Conservation (phyloP, 2,329 filamentous ascomycete genomes). For the Ophiocordyceps sinensis region DNA sequence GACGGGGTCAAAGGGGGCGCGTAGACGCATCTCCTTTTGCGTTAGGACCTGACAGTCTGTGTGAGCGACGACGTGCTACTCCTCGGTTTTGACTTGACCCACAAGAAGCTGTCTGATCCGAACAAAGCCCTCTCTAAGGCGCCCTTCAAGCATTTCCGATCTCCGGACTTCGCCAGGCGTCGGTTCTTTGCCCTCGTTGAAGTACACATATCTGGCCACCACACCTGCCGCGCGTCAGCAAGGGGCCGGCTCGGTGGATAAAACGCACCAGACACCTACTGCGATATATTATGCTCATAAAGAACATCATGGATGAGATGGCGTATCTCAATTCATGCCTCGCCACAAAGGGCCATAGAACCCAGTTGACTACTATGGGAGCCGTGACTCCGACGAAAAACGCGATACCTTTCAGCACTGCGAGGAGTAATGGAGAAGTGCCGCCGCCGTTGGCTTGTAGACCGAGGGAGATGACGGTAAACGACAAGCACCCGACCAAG, state of each 20-base stretch:
- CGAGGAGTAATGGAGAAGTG: constrained; percentile 23
- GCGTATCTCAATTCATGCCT: constrained; percentile 42
- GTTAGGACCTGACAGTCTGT: constrained; percentile 26
- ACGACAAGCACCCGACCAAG: constrained; percentile 41
- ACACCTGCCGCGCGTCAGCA: constrained; percentile 19
- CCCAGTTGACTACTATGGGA: constrained; percentile 42
- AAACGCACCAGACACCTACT: constrained; percentile 14
- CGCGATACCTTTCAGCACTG: constrained; percentile 31
- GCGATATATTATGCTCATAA: constrained; percentile 42
- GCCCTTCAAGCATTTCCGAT: constrained; percentile 44
- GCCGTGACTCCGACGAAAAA: constrained; percentile 39
- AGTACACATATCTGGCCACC: constrained; percentile 44
- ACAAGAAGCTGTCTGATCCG: constrained; percentile 41
- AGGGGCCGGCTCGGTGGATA: not conserved
- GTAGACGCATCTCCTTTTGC: constrained; percentile 42
- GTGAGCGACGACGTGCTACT: not conserved
- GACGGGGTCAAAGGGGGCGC: constrained; percentile 39
- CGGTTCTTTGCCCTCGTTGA: constrained; percentile 37
- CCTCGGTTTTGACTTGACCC: constrained; percentile 1
- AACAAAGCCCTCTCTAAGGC: constrained; percentile 45
- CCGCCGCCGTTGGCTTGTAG: constrained; percentile 16
- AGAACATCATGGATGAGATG: constrained; percentile 41
- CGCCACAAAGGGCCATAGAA: constrained; percentile 47
- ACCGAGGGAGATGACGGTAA: constrained; percentile 36
- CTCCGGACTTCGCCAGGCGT: constrained; percentile 32